These are phyloP conservation scores for Datisca glomerata DNA, from an alignment of 306 rosid genomes.

Conservation along the genomic window DNA sequence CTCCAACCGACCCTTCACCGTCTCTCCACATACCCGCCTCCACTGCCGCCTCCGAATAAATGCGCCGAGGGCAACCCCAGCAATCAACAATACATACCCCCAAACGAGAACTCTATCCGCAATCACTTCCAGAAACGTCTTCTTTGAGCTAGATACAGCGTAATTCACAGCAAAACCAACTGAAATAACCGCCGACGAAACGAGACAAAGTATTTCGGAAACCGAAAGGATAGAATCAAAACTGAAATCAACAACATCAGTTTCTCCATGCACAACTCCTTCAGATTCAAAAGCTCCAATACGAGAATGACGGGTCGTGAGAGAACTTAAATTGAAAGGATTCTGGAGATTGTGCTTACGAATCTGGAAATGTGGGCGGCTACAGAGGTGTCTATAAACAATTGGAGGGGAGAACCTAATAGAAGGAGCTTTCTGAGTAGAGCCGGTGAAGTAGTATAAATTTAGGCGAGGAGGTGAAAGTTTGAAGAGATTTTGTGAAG, in stretches of 20 bases:
- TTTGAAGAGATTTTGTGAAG: constrained; percentile 8
- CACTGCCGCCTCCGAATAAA: constrained; percentile 71
- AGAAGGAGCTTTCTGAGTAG: background rate
- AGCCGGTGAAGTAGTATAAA: background rate
- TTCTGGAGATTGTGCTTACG: background rate
- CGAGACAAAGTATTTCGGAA: constrained; percentile 42
- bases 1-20: constrained; percentile 36
- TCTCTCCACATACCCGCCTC: constrained; percentile 31
- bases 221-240: constrained; percentile 44
- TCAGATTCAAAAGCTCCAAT: constrained; percentile 24
- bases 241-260: constrained; percentile 10
- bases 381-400: background rate
- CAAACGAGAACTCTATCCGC: constrained; percentile 23
- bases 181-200: constrained; percentile 39
- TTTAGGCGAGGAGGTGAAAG: background rate
- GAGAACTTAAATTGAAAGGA: background rate
- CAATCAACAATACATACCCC: constrained; percentile 31
- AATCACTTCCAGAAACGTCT: constrained; percentile 17
- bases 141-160: constrained; percentile 26
- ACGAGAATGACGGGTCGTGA: constrained; percentile 7
- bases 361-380: background rate
- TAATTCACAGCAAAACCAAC: constrained; percentile 22
- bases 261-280: background rate
- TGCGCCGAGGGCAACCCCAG: constrained; percentile 42
- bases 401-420: background rate